These are phyloP conservation scores for Colletotrichum noveboracense DNA, from an alignment of 2,329 filamentous ascomycete species.

Conservation along the genomic window DNA sequence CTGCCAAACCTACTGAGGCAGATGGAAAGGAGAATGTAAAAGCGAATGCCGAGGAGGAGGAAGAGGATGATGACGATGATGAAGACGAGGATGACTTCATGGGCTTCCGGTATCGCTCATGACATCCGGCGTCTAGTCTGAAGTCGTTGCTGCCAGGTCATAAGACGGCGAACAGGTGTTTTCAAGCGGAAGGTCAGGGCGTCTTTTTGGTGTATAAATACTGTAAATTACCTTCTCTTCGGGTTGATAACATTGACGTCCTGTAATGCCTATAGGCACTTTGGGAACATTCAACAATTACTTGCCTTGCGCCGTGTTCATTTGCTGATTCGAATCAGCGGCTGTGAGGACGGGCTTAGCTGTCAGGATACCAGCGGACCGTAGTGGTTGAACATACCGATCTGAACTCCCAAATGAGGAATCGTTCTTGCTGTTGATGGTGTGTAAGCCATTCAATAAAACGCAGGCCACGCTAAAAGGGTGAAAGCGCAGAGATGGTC, in stretches of 20 bases:
- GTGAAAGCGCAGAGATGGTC: not conserved
- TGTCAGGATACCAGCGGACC: not conserved
- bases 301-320: not conserved
- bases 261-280: not conserved
- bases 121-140: not conserved
- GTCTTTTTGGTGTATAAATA: constrained; percentile 15
- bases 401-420: not conserved
- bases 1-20: constrained; percentile 22
- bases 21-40: constrained; percentile 34
- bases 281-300: not conserved
- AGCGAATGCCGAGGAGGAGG: constrained; percentile 31
- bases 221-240: constrained; percentile 16
- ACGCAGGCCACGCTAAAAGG: not conserved
- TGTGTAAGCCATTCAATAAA: not conserved
- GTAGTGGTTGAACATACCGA: not conserved
- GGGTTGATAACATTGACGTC: constrained; percentile 9
- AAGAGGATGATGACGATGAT: constrained; percentile 44
- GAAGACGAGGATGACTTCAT: constrained; percentile 63
- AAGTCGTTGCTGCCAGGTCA: not conserved
- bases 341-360: not conserved
- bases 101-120: constrained; percentile 56
- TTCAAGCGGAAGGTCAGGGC: not conserved
- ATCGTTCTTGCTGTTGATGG: not conserved
- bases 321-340: not conserved
- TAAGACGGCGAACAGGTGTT: not conserved